Evolutionary conservation across 2,329 filamentous ascomycete species (phyloP).

Genomic region (Aspergillus tubingensis): DNA sequence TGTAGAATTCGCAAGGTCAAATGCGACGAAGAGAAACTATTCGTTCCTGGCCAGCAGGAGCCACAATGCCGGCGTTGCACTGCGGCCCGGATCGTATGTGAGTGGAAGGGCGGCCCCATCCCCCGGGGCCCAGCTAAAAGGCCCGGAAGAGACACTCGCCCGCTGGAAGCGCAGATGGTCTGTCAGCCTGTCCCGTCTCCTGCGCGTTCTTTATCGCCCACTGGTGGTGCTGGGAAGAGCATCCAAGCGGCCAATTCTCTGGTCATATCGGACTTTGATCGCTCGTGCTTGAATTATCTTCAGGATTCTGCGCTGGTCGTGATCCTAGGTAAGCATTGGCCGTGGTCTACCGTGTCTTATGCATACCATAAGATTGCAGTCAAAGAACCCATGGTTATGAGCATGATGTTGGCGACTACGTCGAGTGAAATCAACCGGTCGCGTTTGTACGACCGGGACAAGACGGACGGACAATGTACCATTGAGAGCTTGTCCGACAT

Average conservation of each 20-base stretch:
- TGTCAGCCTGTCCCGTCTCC: background rate
- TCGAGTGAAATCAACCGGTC: conserved; percentile 26
- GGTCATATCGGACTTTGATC: conserved; percentile 23
- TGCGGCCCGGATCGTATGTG: conserved; percentile 26
- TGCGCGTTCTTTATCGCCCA: conserved; percentile 11
- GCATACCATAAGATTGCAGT: conserved; percentile 29
- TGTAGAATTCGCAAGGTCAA: conserved; percentile 35
- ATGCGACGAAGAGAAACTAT: conserved; percentile 32
- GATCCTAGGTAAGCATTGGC: conserved; percentile 32
- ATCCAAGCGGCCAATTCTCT: conserved; percentile 28
- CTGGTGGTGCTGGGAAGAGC: conserved; percentile 3
- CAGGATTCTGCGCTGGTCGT: conserved; percentile 29
- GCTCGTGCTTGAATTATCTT: conserved; percentile 27
- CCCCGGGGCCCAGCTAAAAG: conserved; percentile 15
- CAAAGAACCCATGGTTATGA: conserved; percentile 32
- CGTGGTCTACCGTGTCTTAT: conserved; percentile 30
- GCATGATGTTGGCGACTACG: conserved; percentile 31
- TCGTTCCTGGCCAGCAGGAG: conserved; percentile 19
- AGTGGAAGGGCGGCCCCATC: conserved; percentile 30
- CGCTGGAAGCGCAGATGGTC: background rate
- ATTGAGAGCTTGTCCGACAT: conserved; percentile 19
- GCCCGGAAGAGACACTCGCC: background rate
- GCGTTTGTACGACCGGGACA: conserved; percentile 20
- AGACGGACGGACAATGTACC: background rate
- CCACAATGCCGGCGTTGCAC: conserved; percentile 29